Evolutionary conservation across 768 basidiomycete genomes (phyloP).

Genomic region (Rhodotorula paludigena): DNA sequence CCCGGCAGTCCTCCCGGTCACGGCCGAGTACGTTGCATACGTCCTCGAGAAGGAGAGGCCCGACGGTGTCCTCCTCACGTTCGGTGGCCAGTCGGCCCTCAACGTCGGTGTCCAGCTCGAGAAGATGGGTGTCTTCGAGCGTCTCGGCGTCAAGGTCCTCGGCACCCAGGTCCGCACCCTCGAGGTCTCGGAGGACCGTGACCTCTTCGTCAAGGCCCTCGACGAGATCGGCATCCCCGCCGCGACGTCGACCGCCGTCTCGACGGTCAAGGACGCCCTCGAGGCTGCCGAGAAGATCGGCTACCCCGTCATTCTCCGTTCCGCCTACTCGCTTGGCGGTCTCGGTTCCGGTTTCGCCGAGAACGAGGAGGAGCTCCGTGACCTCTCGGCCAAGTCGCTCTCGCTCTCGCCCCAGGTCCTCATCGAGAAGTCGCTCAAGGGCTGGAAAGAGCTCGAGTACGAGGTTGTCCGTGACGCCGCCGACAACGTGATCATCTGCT

Average conservation of each 20-base stretch:
- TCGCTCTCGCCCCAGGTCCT: slow-evolving; percentile 89
- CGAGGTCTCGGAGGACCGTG: slow-evolving; percentile 93
- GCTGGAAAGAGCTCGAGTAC: slow-evolving; percentile 99
- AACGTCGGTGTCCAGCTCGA: slow-evolving; percentile 97
- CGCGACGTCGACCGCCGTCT: slow-evolving; percentile 91
- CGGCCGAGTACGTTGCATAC: slow-evolving; percentile 95
- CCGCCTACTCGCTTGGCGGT: slow-evolving; percentile 95
- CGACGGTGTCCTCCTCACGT: slow-evolving; percentile 93
- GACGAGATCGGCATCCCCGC: slow-evolving; percentile 97
- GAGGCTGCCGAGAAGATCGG: slow-evolving; percentile 85
- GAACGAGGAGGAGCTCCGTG: slow-evolving; percentile 86
- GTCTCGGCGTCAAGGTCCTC: slow-evolving; percentile 84
- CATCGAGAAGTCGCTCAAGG: slow-evolving; percentile 96
- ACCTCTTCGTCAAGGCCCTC: slow-evolving; percentile 90
- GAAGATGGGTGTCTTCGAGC: slow-evolving; percentile 90
- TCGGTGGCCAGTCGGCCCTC: slow-evolving; percentile 94
- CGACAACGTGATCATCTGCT: slow-evolving; percentile 97
- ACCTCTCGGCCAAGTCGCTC: slow-evolving; percentile 85
- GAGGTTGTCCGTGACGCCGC: slow-evolving; percentile 98
- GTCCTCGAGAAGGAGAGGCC: slow-evolving; percentile 97
- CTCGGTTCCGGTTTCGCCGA: slow-evolving; percentile 97
- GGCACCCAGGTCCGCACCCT: slow-evolving; percentile 92
- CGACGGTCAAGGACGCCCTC: slow-evolving; percentile 87
- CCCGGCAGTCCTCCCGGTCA: slow-evolving; percentile 68
- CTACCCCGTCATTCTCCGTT: slow-evolving; percentile 94